A percentile compares a stretch with the other conserved stretches of the same genome.
These are phyloP conservation scores for Puccinia polysora DNA, from an alignment of 1,284 basidiomycete species.

Conservation along the genomic window DNA sequence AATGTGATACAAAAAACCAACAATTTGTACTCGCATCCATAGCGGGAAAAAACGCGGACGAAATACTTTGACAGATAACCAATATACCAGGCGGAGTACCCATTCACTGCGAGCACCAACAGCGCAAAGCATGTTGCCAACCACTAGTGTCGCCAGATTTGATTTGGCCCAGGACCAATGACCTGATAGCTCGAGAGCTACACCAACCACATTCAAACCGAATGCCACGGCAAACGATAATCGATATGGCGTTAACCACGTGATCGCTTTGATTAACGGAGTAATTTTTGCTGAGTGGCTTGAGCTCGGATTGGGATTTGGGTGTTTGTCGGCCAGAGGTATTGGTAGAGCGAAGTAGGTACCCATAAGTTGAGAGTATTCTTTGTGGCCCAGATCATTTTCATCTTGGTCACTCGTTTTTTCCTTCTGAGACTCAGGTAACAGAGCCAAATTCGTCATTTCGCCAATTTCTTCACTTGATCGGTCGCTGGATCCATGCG, in stretches of 20 bases:
- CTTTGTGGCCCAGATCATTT: too few relatives aligned
- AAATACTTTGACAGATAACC: slow-evolving; percentile 53
- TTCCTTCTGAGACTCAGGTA: too few relatives aligned
- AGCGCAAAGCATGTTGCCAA: slow-evolving; percentile 61
- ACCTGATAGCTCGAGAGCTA: background rate
- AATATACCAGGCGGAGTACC: slow-evolving; percentile 62
- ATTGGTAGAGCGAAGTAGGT: too few relatives aligned
- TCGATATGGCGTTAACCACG: slow-evolving; percentile 15
- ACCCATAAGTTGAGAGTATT: too few relatives aligned
- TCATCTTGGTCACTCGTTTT: too few relatives aligned
- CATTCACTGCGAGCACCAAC: slow-evolving; percentile 62
- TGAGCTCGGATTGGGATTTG: too few relatives aligned
- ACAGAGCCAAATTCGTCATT: too few relatives aligned
- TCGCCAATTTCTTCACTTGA: too few relatives aligned
- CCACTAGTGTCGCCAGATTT: slow-evolving; percentile 52
- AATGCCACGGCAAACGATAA: background rate
- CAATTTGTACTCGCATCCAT: background rate
- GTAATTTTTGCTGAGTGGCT: too few relatives aligned
- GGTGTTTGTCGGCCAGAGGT: too few relatives aligned
- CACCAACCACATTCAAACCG: background rate
- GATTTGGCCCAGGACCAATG: background rate
- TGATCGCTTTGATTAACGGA: too few relatives aligned
- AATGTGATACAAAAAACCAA: slow-evolving; percentile 14
- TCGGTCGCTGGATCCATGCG: too few relatives aligned
- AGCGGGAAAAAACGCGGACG: background rate